Evolutionary conservation across 208 protist species (phyloP).

Genomic region (Acanthamoeba culbertsoni): DNA sequence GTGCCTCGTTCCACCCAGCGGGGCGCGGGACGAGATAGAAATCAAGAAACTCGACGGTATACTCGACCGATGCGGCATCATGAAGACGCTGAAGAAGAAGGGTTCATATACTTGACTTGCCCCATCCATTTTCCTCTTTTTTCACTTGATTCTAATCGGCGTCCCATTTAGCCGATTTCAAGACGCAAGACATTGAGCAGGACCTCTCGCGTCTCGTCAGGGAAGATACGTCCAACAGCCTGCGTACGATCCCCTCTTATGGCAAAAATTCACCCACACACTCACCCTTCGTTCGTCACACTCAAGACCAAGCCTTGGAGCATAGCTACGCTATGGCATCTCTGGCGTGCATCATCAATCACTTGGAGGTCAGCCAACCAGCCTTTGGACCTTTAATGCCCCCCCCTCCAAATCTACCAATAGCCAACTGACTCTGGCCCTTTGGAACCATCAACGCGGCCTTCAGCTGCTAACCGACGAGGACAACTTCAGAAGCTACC

Average conservation of each 20-base stretch:
- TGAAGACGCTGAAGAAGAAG: constrained; percentile 3
- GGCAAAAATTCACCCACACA: too few species aligned
- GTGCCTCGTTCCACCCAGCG: neutral
- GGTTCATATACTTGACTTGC: neutral
- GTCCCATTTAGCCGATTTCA: neutral
- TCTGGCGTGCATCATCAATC: constrained; percentile 39
- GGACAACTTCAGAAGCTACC: constrained; percentile 34
- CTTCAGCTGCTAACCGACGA: neutral
- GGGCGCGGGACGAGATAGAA: neutral
- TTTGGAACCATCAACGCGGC: neutral
- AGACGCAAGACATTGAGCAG: constrained; percentile 21
- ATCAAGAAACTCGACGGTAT: constrained; percentile 31
- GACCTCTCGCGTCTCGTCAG: neutral
- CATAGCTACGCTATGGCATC: constrained; percentile 2
- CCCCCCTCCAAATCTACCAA: too few species aligned
- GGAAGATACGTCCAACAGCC: neutral
- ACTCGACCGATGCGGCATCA: constrained; percentile 38
- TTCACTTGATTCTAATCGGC: neutral
- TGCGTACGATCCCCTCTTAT: neutral
- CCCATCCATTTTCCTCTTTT: neutral
- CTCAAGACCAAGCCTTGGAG: neutral
- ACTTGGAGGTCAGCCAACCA: constrained; percentile 60
- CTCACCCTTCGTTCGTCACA: too few species aligned
- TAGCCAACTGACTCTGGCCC: neutral
- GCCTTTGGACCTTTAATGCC: too few species aligned